phyloP scores from a whole-genome alignment of 345 rosid species.

The Euphorbia peplus region DNA sequence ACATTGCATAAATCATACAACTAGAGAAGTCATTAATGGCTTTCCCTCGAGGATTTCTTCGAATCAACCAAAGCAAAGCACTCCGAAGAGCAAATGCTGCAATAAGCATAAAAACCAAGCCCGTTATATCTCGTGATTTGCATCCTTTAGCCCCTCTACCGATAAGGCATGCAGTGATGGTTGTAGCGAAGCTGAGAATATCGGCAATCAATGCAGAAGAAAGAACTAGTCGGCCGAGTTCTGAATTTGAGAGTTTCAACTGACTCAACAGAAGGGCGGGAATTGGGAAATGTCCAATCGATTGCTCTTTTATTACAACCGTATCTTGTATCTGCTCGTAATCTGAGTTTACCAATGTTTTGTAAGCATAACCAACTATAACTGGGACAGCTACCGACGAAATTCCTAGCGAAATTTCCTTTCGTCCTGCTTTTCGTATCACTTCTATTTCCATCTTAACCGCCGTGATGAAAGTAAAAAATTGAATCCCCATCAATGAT shows the following conservation, averaged over 20 bases:
- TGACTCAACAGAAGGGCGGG: background rate
- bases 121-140: background rate
- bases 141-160: background rate
- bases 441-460: constrained; percentile 32
- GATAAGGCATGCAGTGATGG: too few relatives aligned
- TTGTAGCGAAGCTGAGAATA: background rate
- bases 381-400: constrained; percentile 4
- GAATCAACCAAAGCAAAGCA: constrained; percentile 35
- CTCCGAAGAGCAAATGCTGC: constrained; percentile 23
- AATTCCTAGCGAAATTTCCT: constrained; percentile 22
- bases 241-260: constrained; percentile 3
- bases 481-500: constrained; percentile 19
- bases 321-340: background rate
- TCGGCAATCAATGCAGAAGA: background rate
- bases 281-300: constrained; percentile 29
- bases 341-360: background rate
- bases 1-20: constrained; percentile 19
- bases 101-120: background rate
- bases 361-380: background rate
- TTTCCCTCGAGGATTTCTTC: constrained; percentile 32
- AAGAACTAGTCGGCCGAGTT: constrained; percentile 5
- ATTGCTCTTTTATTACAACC: constrained; percentile 13
- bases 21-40: constrained; percentile 18
- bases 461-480: constrained; percentile 29
- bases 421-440: constrained; percentile 23